phyloP scores from a whole-genome alignment of 176 grass and related monocot species.

The Musa schizocarpa region DNA sequence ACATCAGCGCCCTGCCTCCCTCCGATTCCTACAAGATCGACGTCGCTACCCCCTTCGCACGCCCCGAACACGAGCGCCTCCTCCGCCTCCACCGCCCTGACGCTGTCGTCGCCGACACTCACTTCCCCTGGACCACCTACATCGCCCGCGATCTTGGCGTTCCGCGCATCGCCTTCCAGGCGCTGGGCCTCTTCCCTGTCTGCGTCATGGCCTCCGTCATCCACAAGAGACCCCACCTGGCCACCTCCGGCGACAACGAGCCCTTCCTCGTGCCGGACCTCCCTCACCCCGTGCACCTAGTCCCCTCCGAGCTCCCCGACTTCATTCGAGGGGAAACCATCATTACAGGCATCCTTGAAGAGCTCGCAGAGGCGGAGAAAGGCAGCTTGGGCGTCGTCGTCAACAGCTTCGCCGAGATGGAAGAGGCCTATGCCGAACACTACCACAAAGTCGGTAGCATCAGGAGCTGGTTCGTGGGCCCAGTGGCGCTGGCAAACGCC shows the following conservation, averaged over 20 bases:
- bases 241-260: background rate
- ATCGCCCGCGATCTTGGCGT: conserved; percentile 8
- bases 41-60: background rate
- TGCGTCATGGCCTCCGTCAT: background rate
- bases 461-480: conserved; percentile 9
- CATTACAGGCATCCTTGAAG: background rate
- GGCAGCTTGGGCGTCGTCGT: conserved; percentile 1
- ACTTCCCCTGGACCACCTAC: conserved; percentile 1
- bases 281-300: background rate
- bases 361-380: background rate
- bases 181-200: background rate
- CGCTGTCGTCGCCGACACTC: conserved; percentile 1
- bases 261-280: background rate
- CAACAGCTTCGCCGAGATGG: conserved; percentile 11
- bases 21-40: conserved; percentile 9
- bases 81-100: conserved; percentile 9
- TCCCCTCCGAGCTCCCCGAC: background rate
- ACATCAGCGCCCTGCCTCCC: conserved; percentile 7
- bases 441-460: background rate
- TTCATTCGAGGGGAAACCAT: background rate
- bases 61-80: background rate
- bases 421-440: background rate
- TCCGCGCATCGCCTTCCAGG: background rate
- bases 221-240: background rate
- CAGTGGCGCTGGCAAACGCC: background rate